Percentiles rank a stretch among this genome's conserved stretches.
phyloP scores from a whole-genome alignment of 2,329 filamentous ascomycete genomes.

The Apiospora hydei region DNA sequence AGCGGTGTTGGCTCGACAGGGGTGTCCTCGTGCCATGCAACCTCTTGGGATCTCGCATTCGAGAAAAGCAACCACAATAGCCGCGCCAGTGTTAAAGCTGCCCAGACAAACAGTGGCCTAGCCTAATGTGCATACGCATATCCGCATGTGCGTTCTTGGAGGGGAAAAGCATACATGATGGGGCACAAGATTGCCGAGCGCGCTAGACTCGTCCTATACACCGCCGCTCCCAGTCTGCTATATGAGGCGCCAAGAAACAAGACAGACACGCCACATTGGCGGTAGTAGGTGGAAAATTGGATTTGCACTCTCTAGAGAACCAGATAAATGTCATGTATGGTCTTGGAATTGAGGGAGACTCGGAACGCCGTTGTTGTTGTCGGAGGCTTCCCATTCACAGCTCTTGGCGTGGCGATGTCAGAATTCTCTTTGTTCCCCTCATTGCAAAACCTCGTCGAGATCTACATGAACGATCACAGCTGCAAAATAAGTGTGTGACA shows the following conservation, averaged over 20 bases:
- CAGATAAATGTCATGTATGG: neutral
- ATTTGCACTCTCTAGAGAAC: neutral
- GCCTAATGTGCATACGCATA: neutral
- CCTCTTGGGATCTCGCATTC: neutral
- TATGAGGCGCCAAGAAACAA: neutral
- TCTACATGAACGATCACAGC: too few relatives aligned
- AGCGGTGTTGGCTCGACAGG: neutral
- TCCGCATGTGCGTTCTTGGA: neutral
- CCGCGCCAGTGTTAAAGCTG: neutral
- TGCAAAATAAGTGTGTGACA: too few relatives aligned
- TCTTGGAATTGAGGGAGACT: neutral
- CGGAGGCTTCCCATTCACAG: too few relatives aligned
- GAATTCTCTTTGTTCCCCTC: too few relatives aligned
- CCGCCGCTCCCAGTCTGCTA: neutral
- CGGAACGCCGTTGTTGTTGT: too few relatives aligned
- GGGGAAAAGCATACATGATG: neutral
- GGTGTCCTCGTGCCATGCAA: neutral
- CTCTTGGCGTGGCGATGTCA: too few relatives aligned
- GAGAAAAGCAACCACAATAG: neutral
- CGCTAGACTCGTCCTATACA: neutral
- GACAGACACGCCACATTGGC: neutral
- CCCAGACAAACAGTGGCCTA: neutral
- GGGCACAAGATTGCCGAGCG: slow-evolving; percentile 2
- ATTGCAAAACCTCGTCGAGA: too few relatives aligned
- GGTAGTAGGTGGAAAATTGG: neutral